Evolutionary conservation across 2,329 filamentous ascomycete genomes (phyloP).

Genomic region (Penicillium janthinellum): DNA sequence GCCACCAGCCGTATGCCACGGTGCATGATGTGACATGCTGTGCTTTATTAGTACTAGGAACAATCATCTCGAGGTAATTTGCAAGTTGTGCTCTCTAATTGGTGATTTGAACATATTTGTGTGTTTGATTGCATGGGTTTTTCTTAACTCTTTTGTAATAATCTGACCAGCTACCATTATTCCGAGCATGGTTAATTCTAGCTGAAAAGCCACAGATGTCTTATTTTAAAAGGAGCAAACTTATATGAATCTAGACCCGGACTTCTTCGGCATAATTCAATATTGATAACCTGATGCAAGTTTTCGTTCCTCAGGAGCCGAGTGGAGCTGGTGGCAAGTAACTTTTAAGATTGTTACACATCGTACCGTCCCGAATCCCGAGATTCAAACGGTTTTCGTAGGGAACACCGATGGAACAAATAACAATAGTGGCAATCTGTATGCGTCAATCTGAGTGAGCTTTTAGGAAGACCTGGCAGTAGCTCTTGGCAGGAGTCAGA

Average conservation of each 20-base stretch:
- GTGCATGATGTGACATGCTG: not conserved
- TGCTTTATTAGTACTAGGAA: not conserved
- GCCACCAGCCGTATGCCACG: not conserved
- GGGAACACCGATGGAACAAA: not conserved
- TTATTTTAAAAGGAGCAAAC: not conserved
- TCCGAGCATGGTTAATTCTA: not conserved
- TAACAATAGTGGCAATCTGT: no score
- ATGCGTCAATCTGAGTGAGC: no score
- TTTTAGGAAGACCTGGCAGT: not conserved
- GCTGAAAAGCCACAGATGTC: not conserved
- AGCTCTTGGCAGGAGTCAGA: not conserved
- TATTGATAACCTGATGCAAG: not conserved
- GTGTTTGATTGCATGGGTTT: no score
- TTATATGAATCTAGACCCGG: not conserved
- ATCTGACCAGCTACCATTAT: not conserved
- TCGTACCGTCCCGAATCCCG: not conserved
- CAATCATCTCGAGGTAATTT: not conserved
- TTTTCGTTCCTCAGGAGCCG: not conserved
- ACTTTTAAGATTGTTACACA: not conserved
- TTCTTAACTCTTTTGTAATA: not conserved
- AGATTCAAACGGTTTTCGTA: not conserved
- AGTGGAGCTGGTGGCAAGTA: not conserved
- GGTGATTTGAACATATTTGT: not conserved
- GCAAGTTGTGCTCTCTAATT: not conserved
- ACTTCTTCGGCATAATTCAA: not conserved